These are phyloP conservation scores for Pisolithus albus DNA, from an alignment of 768 basidiomycete species.

Conservation along the genomic window DNA sequence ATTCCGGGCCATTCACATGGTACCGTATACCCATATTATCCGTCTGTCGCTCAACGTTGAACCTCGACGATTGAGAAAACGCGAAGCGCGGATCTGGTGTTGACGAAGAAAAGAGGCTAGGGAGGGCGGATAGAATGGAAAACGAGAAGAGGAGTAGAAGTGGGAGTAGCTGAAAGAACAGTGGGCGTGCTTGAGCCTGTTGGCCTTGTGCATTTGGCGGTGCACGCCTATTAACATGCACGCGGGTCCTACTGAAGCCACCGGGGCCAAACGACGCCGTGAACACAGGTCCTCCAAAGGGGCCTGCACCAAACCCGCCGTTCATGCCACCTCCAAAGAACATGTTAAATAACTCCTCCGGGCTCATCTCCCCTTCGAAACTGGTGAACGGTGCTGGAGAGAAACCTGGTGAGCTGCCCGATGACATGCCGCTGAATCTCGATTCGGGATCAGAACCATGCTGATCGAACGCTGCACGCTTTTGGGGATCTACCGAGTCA, in stretches of 20 bases:
- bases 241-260: slow-evolving; percentile 70
- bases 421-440: slow-evolving; percentile 64
- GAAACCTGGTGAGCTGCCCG: slow-evolving; percentile 44
- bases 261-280: slow-evolving; percentile 72
- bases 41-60: slow-evolving; percentile 68
- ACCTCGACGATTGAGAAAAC: slow-evolving; percentile 55
- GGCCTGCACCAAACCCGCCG: slow-evolving; percentile 51
- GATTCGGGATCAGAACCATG: slow-evolving; percentile 87
- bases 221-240: slow-evolving; percentile 35
- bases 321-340: slow-evolving; percentile 78
- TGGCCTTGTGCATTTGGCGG: slow-evolving; percentile 31
- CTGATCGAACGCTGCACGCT: slow-evolving; percentile 80
- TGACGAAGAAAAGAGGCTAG: slow-evolving; percentile 62
- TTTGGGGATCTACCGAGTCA: slow-evolving; percentile 61
- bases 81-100: slow-evolving; percentile 77
- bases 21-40: slow-evolving; percentile 66
- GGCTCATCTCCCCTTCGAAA: slow-evolving; percentile 83
- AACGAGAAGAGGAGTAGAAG: slow-evolving; percentile 79
- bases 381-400: slow-evolving; percentile 43
- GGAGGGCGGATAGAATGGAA: slow-evolving; percentile 75
- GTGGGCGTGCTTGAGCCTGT: slow-evolving; percentile 45
- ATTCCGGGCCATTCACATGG: slow-evolving; percentile 76
- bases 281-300: slow-evolving; percentile 51
- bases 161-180: slow-evolving; percentile 74
- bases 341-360: slow-evolving; percentile 97